phyloP scores from a whole-genome alignment of 2,329 filamentous ascomycete species.

The Ophiostoma sp. region DNA sequence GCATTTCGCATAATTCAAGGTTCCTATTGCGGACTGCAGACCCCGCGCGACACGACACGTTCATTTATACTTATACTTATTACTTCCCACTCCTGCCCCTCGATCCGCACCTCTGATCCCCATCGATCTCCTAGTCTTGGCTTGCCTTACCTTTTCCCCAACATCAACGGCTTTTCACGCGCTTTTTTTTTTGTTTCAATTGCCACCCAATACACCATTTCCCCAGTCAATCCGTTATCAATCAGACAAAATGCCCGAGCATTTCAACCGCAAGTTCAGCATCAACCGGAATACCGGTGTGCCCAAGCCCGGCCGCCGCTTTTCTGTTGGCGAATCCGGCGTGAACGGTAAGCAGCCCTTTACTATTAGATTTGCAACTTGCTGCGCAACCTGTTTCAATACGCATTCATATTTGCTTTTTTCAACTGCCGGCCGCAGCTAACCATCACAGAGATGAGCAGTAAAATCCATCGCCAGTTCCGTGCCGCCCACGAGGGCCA shows the following conservation, averaged over 20 bases:
- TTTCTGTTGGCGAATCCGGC: constrained; percentile 55
- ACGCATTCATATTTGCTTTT: not conserved
- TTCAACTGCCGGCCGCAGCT: not conserved
- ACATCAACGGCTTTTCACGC: not conserved
- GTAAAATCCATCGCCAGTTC: constrained; percentile 83
- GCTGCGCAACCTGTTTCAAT: not conserved
- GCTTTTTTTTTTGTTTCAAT: not conserved
- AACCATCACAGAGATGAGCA: constrained; percentile 63
- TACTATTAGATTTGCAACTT: not conserved
- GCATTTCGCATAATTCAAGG: not conserved
- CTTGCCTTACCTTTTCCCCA: constrained; percentile 5
- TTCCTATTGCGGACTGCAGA: constrained; percentile 2
- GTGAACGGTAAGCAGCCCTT: constrained; percentile 44
- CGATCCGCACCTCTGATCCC: constrained; percentile 11
- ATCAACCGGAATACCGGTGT: constrained; percentile 62
- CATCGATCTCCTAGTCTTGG: constrained; percentile 7
- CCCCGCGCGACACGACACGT: constrained; percentile 9
- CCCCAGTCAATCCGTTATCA: constrained; percentile 39
- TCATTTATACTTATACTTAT: constrained; percentile 14
- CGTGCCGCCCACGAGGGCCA: constrained; percentile 86
- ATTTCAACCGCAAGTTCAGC: constrained; percentile 58
- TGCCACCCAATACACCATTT: constrained; percentile 28
- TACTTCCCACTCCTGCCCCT: constrained; percentile 12
- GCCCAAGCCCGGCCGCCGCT: constrained; percentile 52
- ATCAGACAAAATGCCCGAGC: constrained; percentile 13